Evolutionary conservation across 2,329 filamentous ascomycete species (phyloP).

Genomic region (Ceratocystiopsis sp.): DNA sequence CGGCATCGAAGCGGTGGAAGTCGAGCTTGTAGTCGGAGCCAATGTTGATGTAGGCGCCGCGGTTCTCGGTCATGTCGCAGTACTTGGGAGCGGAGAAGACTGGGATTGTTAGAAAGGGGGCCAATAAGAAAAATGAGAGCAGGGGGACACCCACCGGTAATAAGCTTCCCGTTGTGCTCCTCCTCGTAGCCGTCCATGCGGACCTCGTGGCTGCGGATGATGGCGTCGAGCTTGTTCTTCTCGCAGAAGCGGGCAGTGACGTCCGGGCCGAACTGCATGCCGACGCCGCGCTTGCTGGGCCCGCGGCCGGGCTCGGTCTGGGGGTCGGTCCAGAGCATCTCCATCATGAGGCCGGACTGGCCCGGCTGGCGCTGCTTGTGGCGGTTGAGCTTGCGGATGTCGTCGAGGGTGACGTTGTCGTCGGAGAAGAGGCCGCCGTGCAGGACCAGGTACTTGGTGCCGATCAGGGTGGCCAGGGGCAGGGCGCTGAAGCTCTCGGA

Average conservation of each 20-base stretch:
- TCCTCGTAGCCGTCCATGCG: slow-evolving; percentile 99
- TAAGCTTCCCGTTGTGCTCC: slow-evolving; percentile 88
- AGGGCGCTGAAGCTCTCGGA: slow-evolving; percentile 95
- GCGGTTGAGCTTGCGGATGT: slow-evolving; percentile 47
- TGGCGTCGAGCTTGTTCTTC: slow-evolving; percentile 80
- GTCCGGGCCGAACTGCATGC: slow-evolving; percentile 91
- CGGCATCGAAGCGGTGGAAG: slow-evolving; percentile 88
- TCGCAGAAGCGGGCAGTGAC: slow-evolving; percentile 95
- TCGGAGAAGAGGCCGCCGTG: slow-evolving; percentile 94
- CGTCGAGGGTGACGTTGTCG: slow-evolving; percentile 78
- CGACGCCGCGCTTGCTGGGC: slow-evolving; percentile 91
- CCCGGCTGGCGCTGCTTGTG: slow-evolving; percentile 39
- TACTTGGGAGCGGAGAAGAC: slow-evolving; percentile 97
- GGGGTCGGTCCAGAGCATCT: slow-evolving; percentile 99
- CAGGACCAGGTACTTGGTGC: slow-evolving; percentile 77
- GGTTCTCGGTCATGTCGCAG: slow-evolving; percentile 95
- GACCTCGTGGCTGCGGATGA: slow-evolving; percentile 95
- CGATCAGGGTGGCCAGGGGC: slow-evolving; percentile 80
- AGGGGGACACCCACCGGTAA: slow-evolving; percentile 48
- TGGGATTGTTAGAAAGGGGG: slow-evolving; percentile 13
- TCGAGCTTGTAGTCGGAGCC: slow-evolving; percentile 79
- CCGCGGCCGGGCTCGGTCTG: slow-evolving; percentile 72
- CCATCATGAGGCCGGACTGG: slow-evolving; percentile 95
- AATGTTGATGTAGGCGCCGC: slow-evolving; percentile 96
- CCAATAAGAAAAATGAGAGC: neutral